Evolutionary conservation across 2,329 filamentous ascomycete genomes (phyloP), one percentile per base, ranked within the genome.

Genomic region (Coniochaeta sp.): DNA sequence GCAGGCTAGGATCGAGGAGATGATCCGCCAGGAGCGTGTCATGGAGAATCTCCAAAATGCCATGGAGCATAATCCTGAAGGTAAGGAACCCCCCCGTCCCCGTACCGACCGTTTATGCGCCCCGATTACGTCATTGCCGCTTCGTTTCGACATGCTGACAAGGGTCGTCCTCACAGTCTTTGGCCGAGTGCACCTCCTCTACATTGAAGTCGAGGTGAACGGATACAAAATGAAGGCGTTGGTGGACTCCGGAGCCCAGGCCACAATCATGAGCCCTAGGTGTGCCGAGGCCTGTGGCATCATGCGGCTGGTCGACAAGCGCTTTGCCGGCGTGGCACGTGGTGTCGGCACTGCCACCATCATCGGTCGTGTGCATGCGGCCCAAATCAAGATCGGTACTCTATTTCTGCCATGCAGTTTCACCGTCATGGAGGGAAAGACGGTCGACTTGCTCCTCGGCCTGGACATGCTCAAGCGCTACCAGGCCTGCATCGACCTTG

Each of bases 361-460:
- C 67, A 87, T 99, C 22, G 95, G 95, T 34, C 90, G 95, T 58
- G 95, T 99, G 3, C 95, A 99, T 74, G 91, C 91, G 24, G 95
- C 95, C 10, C 91, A 93, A 74, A 96, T 99, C 74, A 93, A 91
- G 74, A 95, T 99, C 66, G 95, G 93, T 58, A 86, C 83, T 47
- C 84, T 93, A 63, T 92, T 91, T 71, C 80, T 99, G 66, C 89
- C 93, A 2, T 98, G 93, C 77, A 95, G 92, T 62, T 99, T 99
- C 74, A 99, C 95, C 3, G 95, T 99, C 70, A 99, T 99, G 95
- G 95, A 99, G 77, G 95, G 95, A 65, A 99, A 98, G 75, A 87
- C 91, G 58, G 95, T 99, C 26, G 95, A 98, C 72, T 81, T 99
- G 19, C 83, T 99, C 2, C 84, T 99, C 14, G 95, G 95, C 3